phyloP scores from a whole-genome alignment of 1,139 yeast species.

The Meyerozyma carpophila region DNA sequence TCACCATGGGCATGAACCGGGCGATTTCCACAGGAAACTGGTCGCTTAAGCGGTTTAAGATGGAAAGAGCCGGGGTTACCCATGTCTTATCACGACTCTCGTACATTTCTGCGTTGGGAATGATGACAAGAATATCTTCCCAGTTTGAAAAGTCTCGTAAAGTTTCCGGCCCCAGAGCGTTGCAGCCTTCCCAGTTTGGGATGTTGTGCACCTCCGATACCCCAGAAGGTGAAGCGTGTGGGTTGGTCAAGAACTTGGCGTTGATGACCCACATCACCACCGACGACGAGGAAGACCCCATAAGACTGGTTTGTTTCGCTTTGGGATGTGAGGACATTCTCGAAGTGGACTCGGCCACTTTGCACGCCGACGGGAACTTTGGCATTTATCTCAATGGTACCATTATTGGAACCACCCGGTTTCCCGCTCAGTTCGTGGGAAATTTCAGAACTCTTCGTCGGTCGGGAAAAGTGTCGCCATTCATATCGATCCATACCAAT shows the following conservation, averaged over 20 bases:
- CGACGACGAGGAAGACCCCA: slow-evolving; percentile 93
- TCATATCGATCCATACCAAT: slow-evolving; percentile 86
- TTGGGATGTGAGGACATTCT: slow-evolving; percentile 89
- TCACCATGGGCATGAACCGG: slow-evolving; percentile 89
- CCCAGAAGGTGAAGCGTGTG: slow-evolving; percentile 99
- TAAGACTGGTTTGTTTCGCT: slow-evolving; percentile 66
- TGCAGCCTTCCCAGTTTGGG: slow-evolving; percentile 98
- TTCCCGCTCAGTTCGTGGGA: slow-evolving; percentile 73
- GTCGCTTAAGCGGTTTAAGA: slow-evolving; percentile 97
- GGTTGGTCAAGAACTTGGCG: slow-evolving; percentile 92
- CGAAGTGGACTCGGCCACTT: slow-evolving; percentile 74
- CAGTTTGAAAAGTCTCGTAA: slow-evolving; percentile 97
- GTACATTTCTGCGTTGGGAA: slow-evolving; percentile 92
- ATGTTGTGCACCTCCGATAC: slow-evolving; percentile 99
- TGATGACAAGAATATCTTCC: slow-evolving; percentile 99
- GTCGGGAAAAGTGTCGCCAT: slow-evolving; percentile 80
- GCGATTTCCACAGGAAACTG: slow-evolving; percentile 98
- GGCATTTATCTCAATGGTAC: slow-evolving; percentile 94
- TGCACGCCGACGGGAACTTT: slow-evolving; percentile 71
- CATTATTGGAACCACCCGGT: slow-evolving; percentile 80
- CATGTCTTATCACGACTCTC: slow-evolving; percentile 89
- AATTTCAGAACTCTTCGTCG: slow-evolving; percentile 80
- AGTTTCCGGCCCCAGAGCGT: slow-evolving; percentile 98
- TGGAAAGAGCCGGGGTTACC: slow-evolving; percentile 99
- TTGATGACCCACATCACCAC: slow-evolving; percentile 98